A percentile compares a stretch with the other conserved stretches of the same genome.
These are phyloP conservation scores for Jatropha podagrica DNA, from an alignment of 441 rosid genomes.

Conservation along the genomic window DNA sequence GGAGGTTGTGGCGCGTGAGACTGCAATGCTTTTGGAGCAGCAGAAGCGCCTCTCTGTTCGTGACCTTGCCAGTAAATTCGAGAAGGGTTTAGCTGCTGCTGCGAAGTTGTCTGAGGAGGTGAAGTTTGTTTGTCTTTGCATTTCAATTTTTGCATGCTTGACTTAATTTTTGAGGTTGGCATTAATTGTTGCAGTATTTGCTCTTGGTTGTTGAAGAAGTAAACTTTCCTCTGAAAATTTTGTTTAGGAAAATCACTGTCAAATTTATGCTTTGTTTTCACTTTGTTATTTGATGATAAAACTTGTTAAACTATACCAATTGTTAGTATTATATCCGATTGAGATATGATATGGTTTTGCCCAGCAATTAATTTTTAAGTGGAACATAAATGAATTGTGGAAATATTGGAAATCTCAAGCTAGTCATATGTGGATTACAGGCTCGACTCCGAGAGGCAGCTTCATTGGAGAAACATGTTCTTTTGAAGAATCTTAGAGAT, in stretches of 20 bases:
- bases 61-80: conserved; percentile 94
- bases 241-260: background rate
- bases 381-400: conserved; percentile 7
- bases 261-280: background rate
- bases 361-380: background rate
- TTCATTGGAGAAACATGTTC: conserved; percentile 94
- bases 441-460: conserved; percentile 88
- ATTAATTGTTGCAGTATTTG: background rate
- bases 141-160: conserved; percentile 7
- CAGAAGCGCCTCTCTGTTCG: conserved; percentile 93
- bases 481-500: conserved; percentile 96
- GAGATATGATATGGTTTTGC: conserved; percentile 5
- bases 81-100: conserved; percentile 91
- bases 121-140: conserved; percentile 17
- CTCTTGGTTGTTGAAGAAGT: conserved; percentile 1
- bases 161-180: conserved; percentile 4
- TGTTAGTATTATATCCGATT: background rate
- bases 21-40: conserved; percentile 84
- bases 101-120: conserved; percentile 97
- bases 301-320: conserved; percentile 7
- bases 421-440: conserved; percentile 42
- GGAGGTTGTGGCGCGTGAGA: conserved; percentile 91
- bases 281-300: background rate
- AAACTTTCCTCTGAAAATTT: background rate
- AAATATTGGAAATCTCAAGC: conserved; percentile 6